Evolutionary conservation across 2,329 filamentous ascomycete genomes (phyloP).

Genomic region (Xylariaceae sp.): DNA sequence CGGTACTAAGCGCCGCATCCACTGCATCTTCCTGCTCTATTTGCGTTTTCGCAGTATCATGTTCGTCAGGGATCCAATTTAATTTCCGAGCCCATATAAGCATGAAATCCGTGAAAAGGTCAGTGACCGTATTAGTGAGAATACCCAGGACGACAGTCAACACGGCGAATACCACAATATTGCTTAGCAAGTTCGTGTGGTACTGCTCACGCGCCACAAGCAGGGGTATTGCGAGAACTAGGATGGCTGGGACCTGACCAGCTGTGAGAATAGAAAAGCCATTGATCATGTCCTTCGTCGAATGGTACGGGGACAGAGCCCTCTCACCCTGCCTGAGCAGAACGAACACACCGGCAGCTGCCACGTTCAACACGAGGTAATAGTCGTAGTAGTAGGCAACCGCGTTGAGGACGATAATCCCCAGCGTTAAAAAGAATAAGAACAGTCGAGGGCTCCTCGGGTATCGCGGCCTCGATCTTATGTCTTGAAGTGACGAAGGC

Average conservation of each 20-base stretch:
- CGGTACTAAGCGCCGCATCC: neutral
- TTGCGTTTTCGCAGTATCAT: neutral
- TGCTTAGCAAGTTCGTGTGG: conserved; percentile 7
- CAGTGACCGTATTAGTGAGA: conserved; percentile 19
- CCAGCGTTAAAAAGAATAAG: conserved; percentile 20
- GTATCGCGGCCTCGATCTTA: conserved; percentile 14
- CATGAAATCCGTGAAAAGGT: conserved; percentile 18
- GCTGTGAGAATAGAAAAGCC: conserved; percentile 21
- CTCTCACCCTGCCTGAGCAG: conserved; percentile 18
- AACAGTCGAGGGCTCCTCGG: conserved; percentile 15
- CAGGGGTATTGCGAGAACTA: conserved; percentile 16
- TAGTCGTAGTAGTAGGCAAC: conserved; percentile 23
- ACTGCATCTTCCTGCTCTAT: conserved; percentile 3
- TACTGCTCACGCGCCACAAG: conserved; percentile 13
- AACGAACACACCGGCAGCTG: conserved; percentile 16
- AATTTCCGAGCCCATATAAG: conserved; percentile 11
- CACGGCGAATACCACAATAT: conserved; percentile 14
- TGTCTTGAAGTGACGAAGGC: conserved; percentile 3
- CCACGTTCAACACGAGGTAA: conserved; percentile 18
- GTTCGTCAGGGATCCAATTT: conserved; percentile 17
- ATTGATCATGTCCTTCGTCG: conserved; percentile 21
- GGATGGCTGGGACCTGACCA: conserved; percentile 12
- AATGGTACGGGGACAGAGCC: conserved; percentile 21
- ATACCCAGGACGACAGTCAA: conserved; percentile 14
- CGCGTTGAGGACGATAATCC: conserved; percentile 18